phyloP scores from a whole-genome alignment of 208 protist genomes.

The Wallacemonas sp. region DNA sequence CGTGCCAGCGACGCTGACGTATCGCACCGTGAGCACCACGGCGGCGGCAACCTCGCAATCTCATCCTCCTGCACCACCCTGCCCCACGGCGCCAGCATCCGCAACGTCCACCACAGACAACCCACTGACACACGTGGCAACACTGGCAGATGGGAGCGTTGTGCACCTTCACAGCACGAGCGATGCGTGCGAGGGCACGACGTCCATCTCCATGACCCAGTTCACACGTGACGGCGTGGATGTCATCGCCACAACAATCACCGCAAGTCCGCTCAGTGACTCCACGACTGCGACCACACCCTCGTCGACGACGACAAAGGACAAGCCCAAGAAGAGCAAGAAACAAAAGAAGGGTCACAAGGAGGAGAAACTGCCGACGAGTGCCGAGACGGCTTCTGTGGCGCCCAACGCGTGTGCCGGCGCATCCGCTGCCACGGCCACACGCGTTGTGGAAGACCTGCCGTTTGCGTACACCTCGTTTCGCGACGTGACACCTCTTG shows the following conservation, averaged over 20 bases:
- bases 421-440: background rate
- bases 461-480: constrained; percentile 72
- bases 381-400: background rate
- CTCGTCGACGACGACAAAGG: background rate
- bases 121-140: background rate
- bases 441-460: constrained; percentile 43
- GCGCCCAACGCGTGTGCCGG: too few relatives aligned
- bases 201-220: constrained; percentile 13
- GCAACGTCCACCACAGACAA: too few relatives aligned
- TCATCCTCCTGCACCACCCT: background rate
- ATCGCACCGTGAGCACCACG: too few relatives aligned
- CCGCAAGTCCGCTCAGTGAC: background rate
- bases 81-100: too few relatives aligned
- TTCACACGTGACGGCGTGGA: constrained; percentile 4
- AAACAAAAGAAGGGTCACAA: constrained; percentile 5
- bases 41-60: too few relatives aligned
- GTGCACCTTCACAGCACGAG: background rate
- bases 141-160: background rate
- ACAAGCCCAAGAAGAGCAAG: background rate
- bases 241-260: constrained; percentile 2
- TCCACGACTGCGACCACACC: background rate
- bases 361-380: background rate
- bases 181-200: background rate
- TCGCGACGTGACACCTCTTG: constrained; percentile 40
- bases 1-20: too few relatives aligned